A percentile compares a stretch with the other conserved stretches of the same genome.
Evolutionary conservation across 352 stramenopile species (phyloP).

Genomic region (Phytophthora kernoviae): DNA sequence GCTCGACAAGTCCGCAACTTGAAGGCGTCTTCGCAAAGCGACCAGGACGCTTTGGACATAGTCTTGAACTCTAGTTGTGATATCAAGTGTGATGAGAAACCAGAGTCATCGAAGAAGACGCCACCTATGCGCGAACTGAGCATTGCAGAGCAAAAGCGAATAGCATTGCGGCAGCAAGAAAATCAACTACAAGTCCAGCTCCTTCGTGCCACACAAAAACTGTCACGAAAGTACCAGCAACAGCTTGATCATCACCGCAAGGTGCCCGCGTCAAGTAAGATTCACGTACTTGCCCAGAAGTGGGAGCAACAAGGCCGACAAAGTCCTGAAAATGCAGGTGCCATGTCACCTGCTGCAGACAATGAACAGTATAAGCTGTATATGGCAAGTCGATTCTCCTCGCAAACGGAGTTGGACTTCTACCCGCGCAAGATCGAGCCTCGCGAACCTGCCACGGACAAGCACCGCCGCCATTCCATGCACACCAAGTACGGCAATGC

Average conservation of each 20-base stretch:
- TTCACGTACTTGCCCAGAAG: conserved; percentile 45
- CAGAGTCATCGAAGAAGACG: neutral
- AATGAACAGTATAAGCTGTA: conserved; percentile 56
- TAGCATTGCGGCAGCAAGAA: conserved; percentile 35
- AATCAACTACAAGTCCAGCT: conserved; percentile 54
- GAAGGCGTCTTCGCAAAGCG: conserved; percentile 15
- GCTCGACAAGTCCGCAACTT: conserved; percentile 20
- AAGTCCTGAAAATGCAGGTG: conserved; percentile 33
- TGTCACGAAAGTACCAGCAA: conserved; percentile 76
- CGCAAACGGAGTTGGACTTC: conserved; percentile 65
- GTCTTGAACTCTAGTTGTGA: conserved; percentile 11
- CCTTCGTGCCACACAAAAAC: conserved; percentile 63
- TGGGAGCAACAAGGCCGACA: conserved; percentile 46
- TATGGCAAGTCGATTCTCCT: conserved; percentile 59
- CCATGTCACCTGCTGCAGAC: conserved; percentile 20
- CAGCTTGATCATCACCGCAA: conserved; percentile 35
- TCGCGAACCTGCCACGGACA: conserved; percentile 49
- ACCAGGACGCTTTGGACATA: conserved; percentile 20
- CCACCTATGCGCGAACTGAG: conserved; percentile 5
- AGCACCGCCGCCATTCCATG: conserved; percentile 48
- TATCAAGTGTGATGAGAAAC: neutral
- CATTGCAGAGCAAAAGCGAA: conserved; percentile 24
- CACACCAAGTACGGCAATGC: conserved; percentile 81
- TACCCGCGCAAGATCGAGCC: conserved; percentile 54
- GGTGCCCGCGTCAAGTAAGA: conserved; percentile 31